Percentiles rank a stretch among this genome's conserved stretches.
These are phyloP conservation scores for Sugiyamaella chiloensis DNA, from an alignment of 805 yeast genomes.

Conservation along the genomic window DNA sequence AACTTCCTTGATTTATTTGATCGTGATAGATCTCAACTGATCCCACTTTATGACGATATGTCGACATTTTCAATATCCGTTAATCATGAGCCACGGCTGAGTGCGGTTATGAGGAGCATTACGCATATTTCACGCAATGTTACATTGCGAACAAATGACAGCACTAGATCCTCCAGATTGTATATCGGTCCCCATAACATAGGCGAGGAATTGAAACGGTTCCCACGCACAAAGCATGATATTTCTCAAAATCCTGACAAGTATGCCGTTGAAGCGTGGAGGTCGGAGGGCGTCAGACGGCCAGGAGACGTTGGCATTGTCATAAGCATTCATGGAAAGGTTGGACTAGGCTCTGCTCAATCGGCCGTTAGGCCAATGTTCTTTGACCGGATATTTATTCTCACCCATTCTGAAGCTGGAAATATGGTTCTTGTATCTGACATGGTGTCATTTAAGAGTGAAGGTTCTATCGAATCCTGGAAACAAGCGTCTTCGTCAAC, in stretches of 20 bases:
- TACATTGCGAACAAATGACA: slow-evolving; percentile 51
- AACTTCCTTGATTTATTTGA: slow-evolving; percentile 84
- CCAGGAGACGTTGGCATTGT: slow-evolving; percentile 74
- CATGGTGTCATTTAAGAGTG: slow-evolving; percentile 63
- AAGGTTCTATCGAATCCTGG: slow-evolving; percentile 59
- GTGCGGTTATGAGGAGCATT: slow-evolving; percentile 37
- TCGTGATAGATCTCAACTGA: slow-evolving; percentile 61
- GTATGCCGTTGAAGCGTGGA: slow-evolving; percentile 74
- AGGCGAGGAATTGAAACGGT: slow-evolving; percentile 51
- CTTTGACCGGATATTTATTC: slow-evolving; percentile 81
- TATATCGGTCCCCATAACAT: slow-evolving; percentile 70
- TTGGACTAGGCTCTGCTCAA: slow-evolving; percentile 36
- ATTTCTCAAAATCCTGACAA: slow-evolving; percentile 57
- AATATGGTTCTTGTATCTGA: slow-evolving; percentile 85
- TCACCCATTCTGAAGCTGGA: slow-evolving; percentile 66
- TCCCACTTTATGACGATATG: slow-evolving; percentile 71
- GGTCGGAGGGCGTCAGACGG: slow-evolving; percentile 42
- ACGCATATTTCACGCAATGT: slow-evolving; percentile 74
- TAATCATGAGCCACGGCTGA: slow-evolving; percentile 15
- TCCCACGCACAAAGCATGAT: slow-evolving; percentile 80
- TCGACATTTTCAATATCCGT: slow-evolving; percentile 82
- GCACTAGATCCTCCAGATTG: slow-evolving; percentile 52
- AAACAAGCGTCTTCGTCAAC: slow-evolving; percentile 8
- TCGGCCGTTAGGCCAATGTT: slow-evolving; percentile 48
- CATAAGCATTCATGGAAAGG: slow-evolving; percentile 80